Evolutionary conservation across 78 protist species (phyloP).

Genomic region (Dictyostelium brefeldianum): DNA sequence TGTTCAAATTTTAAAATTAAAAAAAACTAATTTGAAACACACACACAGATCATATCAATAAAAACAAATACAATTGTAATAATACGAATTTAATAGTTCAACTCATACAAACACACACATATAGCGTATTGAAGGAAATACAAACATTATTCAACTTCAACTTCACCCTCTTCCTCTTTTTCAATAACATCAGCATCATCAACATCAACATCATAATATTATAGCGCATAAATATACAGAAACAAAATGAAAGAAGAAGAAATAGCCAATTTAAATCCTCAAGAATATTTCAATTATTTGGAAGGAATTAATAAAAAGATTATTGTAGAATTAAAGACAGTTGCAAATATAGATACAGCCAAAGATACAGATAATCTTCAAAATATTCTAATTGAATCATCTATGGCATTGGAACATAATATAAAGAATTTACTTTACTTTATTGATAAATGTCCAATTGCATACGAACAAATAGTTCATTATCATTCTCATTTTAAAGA

Average conservation of each 20-base stretch:
- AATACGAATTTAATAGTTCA: too few relatives aligned
- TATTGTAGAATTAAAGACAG: constrained; percentile 36
- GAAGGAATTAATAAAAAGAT: constrained; percentile 36
- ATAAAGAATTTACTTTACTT: not conserved
- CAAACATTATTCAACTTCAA: too few relatives aligned
- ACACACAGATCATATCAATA: too few relatives aligned
- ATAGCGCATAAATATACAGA: not conserved
- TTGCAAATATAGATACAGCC: constrained; percentile 9
- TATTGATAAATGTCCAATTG: constrained; percentile 38
- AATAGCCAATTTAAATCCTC: not conserved
- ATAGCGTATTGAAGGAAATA: too few relatives aligned
- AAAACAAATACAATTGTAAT: too few relatives aligned
- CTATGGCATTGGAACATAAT: constrained; percentile 23
- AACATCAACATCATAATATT: too few relatives aligned
- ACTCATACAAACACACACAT: too few relatives aligned
- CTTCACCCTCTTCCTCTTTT: too few relatives aligned
- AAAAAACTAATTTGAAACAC: too few relatives aligned
- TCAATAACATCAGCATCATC: too few relatives aligned
- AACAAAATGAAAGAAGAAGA: constrained; percentile 27
- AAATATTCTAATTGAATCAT: constrained; percentile 27
- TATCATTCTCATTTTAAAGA: constrained; percentile 39
- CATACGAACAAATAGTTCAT: constrained; percentile 19
- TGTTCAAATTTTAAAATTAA: too few relatives aligned
- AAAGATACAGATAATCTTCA: constrained; percentile 28
- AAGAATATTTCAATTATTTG: constrained; percentile 36